Base-by-base conservation (phyloP, 768 basidiomycete genomes). In the Bullera alba region DNA sequence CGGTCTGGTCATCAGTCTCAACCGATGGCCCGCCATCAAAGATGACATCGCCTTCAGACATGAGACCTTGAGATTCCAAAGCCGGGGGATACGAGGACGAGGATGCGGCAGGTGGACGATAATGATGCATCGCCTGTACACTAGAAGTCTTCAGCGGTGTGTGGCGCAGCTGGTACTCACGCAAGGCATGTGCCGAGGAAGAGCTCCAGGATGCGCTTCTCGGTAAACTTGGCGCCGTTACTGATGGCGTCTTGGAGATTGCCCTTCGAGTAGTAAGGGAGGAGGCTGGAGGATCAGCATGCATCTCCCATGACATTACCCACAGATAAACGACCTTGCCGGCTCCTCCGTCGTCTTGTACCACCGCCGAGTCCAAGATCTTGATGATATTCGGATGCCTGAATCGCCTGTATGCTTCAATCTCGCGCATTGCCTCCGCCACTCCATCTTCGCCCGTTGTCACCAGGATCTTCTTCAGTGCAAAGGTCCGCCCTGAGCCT, bases 381-480 rank as follows among this genome's bases (percentile, higher is more conserved):
- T 86, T 86, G 69, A 99, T 99, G 64, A 97, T 96, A 71, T 97
- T 96, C 17, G 86, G 86, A 72, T 96, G 93, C 70, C 88, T 91
- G 78, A 97, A 97, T 52, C 93, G 80, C 65, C 90, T 78, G 71
- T 95, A 95, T 0, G 95, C 92, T 70, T 93, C 88, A 17, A 77
- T 75, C 68, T 89, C 87, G 63, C 85, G 84, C 50, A 76, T 68
- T 5, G 74, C 76, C 30, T 67, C 65, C 49, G 70, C 63, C 41
- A 97, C 89, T 8, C 83, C 84, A 48, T 93, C 90, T 6, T 67
- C 59, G 12, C 62, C 67, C 2, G 66, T 62, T 1, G 68, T 63
- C 42, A 71, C 58, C 22, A 70, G 45, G 36, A 74, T 70, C 61
- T 95, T 97, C 78, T 99, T 99, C 56, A 99, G 76, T 0, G 95